These are phyloP conservation scores for Corrigiola litoralis DNA, from an alignment of 179 eudicot genomes.

Conservation along the genomic window DNA sequence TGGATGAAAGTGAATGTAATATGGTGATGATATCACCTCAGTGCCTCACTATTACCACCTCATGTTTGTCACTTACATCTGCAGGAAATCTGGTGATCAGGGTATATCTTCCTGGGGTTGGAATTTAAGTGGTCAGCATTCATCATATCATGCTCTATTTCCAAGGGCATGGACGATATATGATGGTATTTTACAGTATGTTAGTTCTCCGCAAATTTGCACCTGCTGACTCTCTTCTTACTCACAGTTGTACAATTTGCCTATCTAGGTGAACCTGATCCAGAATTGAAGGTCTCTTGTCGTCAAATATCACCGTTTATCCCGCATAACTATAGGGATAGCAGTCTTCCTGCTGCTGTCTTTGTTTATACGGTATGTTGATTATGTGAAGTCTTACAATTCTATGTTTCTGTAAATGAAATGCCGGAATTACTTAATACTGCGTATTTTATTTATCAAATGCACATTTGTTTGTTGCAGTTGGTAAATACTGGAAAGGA, in stretches of 20 bases:
- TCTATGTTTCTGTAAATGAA: background rate
- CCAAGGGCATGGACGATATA: slow-evolving; percentile 99
- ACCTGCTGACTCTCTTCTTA: slow-evolving; percentile 1
- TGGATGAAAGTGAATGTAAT: too few relatives aligned
- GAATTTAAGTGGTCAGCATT: slow-evolving; percentile 96
- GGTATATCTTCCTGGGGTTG: slow-evolving; percentile 99
- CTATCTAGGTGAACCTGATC: slow-evolving; percentile 88
- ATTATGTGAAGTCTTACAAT: too few relatives aligned
- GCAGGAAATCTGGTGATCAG: slow-evolving; percentile 68
- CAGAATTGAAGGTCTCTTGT: slow-evolving; percentile 92
- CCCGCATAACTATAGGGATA: slow-evolving; percentile 92
- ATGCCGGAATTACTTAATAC: background rate
- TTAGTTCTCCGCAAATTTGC: background rate
- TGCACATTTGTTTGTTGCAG: slow-evolving; percentile 37
- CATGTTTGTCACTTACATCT: slow-evolving; percentile 12
- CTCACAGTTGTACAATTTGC: slow-evolving; percentile 16
- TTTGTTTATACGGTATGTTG: slow-evolving; percentile 90
- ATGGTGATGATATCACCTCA: too few relatives aligned
- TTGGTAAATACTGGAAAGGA: slow-evolving; percentile 94
- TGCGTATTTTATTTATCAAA: background rate
- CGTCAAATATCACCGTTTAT: slow-evolving; percentile 97
- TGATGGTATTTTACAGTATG: slow-evolving; percentile 64
- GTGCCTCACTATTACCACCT: background rate
- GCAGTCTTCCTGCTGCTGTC: slow-evolving; percentile 94
- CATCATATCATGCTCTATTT: slow-evolving; percentile 95